Percentiles rank a stretch among this genome's conserved stretches.
Conservation (phyloP, 306 rosid species). For the Acacia melanoxylon region DNA sequence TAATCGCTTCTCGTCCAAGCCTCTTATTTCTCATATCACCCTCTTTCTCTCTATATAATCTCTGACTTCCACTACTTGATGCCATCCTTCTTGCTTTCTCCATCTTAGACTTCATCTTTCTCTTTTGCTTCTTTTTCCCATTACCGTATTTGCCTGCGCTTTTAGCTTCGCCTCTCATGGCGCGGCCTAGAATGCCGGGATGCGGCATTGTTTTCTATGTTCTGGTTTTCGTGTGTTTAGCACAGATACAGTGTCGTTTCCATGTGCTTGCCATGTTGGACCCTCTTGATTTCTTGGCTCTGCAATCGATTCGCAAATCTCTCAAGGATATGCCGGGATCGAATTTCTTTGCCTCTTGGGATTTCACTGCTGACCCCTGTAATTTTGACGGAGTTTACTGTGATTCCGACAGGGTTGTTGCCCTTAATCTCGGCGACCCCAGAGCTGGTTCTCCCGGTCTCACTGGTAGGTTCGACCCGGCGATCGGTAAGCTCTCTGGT, state of each 20-base stretch:
- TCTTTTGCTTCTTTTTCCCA: background rate
- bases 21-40: constrained; percentile 10
- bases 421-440: constrained; percentile 91
- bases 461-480: constrained; percentile 67
- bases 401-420: constrained; percentile 54
- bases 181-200: background rate
- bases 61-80: background rate
- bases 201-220: constrained; percentile 23
- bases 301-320: constrained; percentile 78
- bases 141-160: background rate
- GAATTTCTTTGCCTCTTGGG: constrained; percentile 80
- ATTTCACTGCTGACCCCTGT: constrained; percentile 92
- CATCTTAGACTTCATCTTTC: constrained; percentile 50
- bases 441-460: constrained; percentile 87
- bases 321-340: constrained; percentile 80
- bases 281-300: constrained; percentile 83
- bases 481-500: constrained; percentile 66
- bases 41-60: background rate
- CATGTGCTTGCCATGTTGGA: constrained; percentile 50
- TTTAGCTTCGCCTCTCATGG: constrained; percentile 40
- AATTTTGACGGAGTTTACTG: constrained; percentile 84
- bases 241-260: constrained; percentile 35
- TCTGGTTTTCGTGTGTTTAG: constrained; percentile 29
- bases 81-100: constrained; percentile 31
- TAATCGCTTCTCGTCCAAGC: constrained; percentile 71